These are phyloP conservation scores for Dioscorea dumetorum DNA, from an alignment of 106 monocot genomes.

Conservation along the genomic window DNA sequence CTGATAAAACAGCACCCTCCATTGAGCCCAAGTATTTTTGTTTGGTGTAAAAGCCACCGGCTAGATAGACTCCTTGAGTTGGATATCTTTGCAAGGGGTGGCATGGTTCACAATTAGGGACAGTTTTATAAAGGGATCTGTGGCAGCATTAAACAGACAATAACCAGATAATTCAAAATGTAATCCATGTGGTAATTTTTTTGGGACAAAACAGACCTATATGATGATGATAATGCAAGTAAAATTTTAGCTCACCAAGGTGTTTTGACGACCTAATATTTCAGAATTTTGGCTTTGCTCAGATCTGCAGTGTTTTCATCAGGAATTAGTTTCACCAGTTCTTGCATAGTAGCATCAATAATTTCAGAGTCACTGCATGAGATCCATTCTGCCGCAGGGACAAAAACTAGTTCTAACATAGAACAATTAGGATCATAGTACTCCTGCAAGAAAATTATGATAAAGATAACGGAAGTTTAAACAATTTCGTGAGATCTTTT, in stretches of 20 bases:
- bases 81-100: slow-evolving; percentile 92
- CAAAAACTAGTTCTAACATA: slow-evolving; percentile 95
- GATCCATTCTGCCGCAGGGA: slow-evolving; percentile 94
- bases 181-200: background rate
- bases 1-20: slow-evolving; percentile 98
- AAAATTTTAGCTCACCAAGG: slow-evolving; percentile 53
- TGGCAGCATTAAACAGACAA: background rate
- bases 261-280: slow-evolving; percentile 90
- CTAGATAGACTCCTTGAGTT: slow-evolving; percentile 83
- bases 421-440: slow-evolving; percentile 93
- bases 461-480: background rate
- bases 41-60: slow-evolving; percentile 96
- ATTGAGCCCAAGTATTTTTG: slow-evolving; percentile 98
- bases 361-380: slow-evolving; percentile 72
- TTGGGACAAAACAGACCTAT: background rate
- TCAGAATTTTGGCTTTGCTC: slow-evolving; percentile 94
- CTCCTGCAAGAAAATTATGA: slow-evolving; percentile 45
- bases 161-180: background rate
- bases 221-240: background rate
- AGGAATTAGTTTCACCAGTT: slow-evolving; percentile 81
- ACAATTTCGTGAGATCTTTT: background rate
- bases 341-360: slow-evolving; percentile 85
- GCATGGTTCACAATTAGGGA: slow-evolving; percentile 87
- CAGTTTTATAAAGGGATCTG: slow-evolving; percentile 97
- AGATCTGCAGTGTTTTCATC: slow-evolving; percentile 95